These are phyloP conservation scores for Leccinum broughii DNA, from an alignment of 768 basidiomycete genomes.

Conservation along the genomic window DNA sequence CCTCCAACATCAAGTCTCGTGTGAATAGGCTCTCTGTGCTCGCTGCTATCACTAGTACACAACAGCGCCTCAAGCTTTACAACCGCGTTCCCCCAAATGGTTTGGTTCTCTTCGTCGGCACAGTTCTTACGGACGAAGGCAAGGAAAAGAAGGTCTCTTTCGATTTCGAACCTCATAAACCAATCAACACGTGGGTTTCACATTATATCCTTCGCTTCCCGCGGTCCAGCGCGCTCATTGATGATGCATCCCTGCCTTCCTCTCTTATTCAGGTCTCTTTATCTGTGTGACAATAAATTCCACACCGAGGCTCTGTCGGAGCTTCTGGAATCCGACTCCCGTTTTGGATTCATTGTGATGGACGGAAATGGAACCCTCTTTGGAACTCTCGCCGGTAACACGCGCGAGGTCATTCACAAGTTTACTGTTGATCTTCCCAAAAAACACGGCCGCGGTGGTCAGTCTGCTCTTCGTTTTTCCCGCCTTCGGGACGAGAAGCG, in stretches of 20 bases:
- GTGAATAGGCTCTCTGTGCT: slow-evolving; percentile 97
- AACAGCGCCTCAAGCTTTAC: slow-evolving; percentile 96
- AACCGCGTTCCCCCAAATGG: slow-evolving; percentile 96
- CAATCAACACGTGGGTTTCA: slow-evolving; percentile 88
- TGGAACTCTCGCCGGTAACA: slow-evolving; percentile 94
- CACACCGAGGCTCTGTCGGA: slow-evolving; percentile 98
- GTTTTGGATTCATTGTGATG: slow-evolving; percentile 99
- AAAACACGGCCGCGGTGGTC: slow-evolving; percentile 99
- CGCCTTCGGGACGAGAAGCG: slow-evolving; percentile 99
- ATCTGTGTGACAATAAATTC: slow-evolving; percentile 99
- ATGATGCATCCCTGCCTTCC: neutral
- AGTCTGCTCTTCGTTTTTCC: slow-evolving; percentile 99
- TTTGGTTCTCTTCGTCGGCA: slow-evolving; percentile 96
- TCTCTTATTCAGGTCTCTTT: slow-evolving; percentile 69
- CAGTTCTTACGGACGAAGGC: slow-evolving; percentile 96
- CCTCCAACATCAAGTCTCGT: slow-evolving; percentile 99
- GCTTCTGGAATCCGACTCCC: slow-evolving; percentile 93
- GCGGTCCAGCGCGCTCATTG: neutral
- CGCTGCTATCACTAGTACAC: slow-evolving; percentile 97
- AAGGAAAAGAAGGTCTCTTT: slow-evolving; percentile 99
- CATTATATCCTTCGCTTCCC: neutral
- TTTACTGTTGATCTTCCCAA: slow-evolving; percentile 99
- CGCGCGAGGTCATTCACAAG: slow-evolving; percentile 96
- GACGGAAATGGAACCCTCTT: slow-evolving; percentile 98
- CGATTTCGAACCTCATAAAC: slow-evolving; percentile 98